phyloP scores from a whole-genome alignment of 164 flowering plant genomes.

The Amborella trichopoda region DNA sequence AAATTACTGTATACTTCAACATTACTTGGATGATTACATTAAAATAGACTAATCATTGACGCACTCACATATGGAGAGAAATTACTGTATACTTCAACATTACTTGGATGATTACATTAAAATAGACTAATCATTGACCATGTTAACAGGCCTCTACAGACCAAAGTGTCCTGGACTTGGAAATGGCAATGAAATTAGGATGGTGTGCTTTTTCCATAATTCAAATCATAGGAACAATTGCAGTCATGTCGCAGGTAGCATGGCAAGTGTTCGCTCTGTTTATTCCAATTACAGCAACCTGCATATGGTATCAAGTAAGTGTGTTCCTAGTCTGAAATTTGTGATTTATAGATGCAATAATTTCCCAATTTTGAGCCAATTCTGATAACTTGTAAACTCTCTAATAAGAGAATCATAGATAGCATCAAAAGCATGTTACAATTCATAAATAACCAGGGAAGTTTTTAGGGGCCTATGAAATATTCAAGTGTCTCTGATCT shows the following conservation, averaged over 20 bases:
- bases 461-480: too few relatives aligned
- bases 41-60: conserved; percentile 1
- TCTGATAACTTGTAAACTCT: background rate
- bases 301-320: conserved; percentile 92
- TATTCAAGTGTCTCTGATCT: too few relatives aligned
- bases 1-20: too few relatives aligned
- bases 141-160: conserved; percentile 72
- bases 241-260: conserved; percentile 92
- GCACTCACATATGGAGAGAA: background rate
- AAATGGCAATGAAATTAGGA: conserved; percentile 54
- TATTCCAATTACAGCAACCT: conserved; percentile 74
- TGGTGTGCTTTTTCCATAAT: conserved; percentile 94
- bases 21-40: too few relatives aligned
- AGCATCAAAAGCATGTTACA: too few relatives aligned
- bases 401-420: background rate
- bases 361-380: background rate
- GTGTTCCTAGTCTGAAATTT: background rate
- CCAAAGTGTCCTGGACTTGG: conserved; percentile 87
- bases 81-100: too few relatives aligned
- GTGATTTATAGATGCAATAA: background rate
- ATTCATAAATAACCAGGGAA: too few relatives aligned
- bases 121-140: conserved; percentile 1
- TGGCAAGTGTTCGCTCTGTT: conserved; percentile 87
- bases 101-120: too few relatives aligned
- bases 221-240: conserved; percentile 69